Conservation (phyloP, 768 basidiomycete species). For the Boletellus sp. region DNA sequence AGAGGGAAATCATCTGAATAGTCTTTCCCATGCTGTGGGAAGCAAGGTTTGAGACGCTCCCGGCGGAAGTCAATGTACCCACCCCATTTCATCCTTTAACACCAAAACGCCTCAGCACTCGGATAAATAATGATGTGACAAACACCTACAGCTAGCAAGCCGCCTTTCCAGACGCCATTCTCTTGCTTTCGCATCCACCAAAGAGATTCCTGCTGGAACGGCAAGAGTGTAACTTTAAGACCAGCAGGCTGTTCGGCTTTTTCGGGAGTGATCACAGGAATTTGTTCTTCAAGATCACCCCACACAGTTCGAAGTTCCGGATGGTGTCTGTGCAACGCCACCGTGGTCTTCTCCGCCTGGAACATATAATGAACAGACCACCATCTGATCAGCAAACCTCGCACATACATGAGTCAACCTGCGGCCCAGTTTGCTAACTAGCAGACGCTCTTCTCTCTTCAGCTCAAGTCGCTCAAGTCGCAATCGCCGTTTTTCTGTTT, state of each 20-base stretch:
- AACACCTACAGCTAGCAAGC: conserved; percentile 78
- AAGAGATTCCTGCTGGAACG: conserved; percentile 94
- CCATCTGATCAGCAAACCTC: conserved; percentile 6
- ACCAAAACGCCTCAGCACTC: conserved; percentile 6
- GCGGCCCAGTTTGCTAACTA: conserved; percentile 62
- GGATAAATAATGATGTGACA: not conserved
- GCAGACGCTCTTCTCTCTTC: conserved; percentile 46
- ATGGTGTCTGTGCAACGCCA: conserved; percentile 66
- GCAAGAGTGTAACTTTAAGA: conserved; percentile 82
- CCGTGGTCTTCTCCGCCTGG: conserved; percentile 68
- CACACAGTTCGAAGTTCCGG: conserved; percentile 81
- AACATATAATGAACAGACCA: conserved; percentile 5
- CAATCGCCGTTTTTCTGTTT: conserved; percentile 12
- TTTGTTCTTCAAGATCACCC: conserved; percentile 73
- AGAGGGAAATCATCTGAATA: conserved; percentile 90
- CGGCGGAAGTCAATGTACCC: conserved; percentile 23
- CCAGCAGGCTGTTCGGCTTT: conserved; percentile 75
- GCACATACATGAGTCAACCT: conserved; percentile 63
- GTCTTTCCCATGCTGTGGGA: conserved; percentile 82
- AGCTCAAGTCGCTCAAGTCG: conserved; percentile 26
- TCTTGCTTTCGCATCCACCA: conserved; percentile 97
- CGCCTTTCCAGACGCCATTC: conserved; percentile 79
- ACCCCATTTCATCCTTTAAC: conserved; percentile 87
- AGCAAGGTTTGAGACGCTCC: conserved; percentile 10
- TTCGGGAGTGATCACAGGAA: conserved; percentile 59